Evolutionary conservation across 75 land plant genomes (phyloP).

Genomic region (Picea glauca): DNA sequence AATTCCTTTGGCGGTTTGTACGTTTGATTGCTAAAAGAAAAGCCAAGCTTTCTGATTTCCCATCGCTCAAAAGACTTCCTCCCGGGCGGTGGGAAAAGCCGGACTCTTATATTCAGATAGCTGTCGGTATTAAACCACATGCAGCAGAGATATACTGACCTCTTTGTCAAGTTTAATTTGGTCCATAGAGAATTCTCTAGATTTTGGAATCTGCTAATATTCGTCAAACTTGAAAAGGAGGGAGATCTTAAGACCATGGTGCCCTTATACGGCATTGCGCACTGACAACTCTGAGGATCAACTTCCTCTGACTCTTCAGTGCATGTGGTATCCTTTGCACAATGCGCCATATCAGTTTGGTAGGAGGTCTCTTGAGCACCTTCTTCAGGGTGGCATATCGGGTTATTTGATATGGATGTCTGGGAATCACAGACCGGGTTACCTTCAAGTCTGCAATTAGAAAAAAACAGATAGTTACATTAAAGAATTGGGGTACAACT

Average conservation of each 20-base stretch:
- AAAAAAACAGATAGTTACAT: not conserved
- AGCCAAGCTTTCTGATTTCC: conserved; percentile 17
- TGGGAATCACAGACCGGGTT: conserved; percentile 40
- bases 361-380: conserved; percentile 12
- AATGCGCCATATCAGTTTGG: conserved; percentile 41
- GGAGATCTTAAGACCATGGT: conserved; percentile 32
- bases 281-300: conserved; percentile 54
- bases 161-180: conserved; percentile 14
- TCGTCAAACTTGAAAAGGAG: conserved; percentile 43
- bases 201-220: conserved; percentile 7
- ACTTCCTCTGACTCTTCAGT: conserved; percentile 25
- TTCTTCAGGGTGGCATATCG: conserved; percentile 33
- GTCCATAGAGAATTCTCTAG: conserved; percentile 5
- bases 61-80: conserved; percentile 16
- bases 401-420: conserved; percentile 8
- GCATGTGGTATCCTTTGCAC: conserved; percentile 30
- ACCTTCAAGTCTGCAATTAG: conserved; percentile 38
- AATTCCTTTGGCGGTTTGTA: conserved; percentile 25
- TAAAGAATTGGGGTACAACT: too few relatives aligned
- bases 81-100: conserved; percentile 36
- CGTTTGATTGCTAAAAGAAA: conserved; percentile 36
- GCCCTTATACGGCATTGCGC: conserved; percentile 58
- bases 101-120: conserved; percentile 23
- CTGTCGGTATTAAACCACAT: conserved; percentile 2
- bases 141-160: conserved; percentile 38